Percentiles rank a stretch among this genome's conserved stretches.
phyloP scores from a whole-genome alignment of 805 yeast genomes.

The Starmerella stigmatis region DNA sequence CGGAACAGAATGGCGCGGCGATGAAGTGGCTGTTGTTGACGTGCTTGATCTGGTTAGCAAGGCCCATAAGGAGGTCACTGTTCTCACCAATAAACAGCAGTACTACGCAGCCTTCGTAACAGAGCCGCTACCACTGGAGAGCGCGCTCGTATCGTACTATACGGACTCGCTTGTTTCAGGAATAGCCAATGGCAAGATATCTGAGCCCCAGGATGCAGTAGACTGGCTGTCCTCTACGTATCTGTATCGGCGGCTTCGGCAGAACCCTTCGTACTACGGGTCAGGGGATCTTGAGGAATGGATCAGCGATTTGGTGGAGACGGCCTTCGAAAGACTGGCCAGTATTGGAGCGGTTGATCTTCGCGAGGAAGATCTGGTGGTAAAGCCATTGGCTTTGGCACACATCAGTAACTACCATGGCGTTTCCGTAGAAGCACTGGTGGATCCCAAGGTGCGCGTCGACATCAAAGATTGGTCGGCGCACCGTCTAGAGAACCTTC shows the following conservation, averaged over 20 bases:
- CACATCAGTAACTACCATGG: slow-evolving; percentile 66
- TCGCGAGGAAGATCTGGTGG: slow-evolving; percentile 28
- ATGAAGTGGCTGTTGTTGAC: slow-evolving; percentile 27
- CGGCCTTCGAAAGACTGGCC: slow-evolving; percentile 49
- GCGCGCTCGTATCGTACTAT: slow-evolving; percentile 47
- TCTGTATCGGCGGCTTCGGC: slow-evolving; percentile 67
- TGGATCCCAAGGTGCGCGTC: slow-evolving; percentile 33
- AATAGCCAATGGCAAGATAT: slow-evolving; percentile 54
- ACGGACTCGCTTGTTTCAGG: slow-evolving; percentile 66
- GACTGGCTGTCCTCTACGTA: slow-evolving; percentile 83
- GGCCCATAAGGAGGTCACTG: slow-evolving; percentile 34
- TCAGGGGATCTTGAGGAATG: slow-evolving; percentile 67
- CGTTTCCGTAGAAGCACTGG: slow-evolving; percentile 36
- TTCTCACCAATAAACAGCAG: slow-evolving; percentile 50
- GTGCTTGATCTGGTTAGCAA: slow-evolving; percentile 28
- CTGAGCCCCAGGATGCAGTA: slow-evolving; percentile 68
- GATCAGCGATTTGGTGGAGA: slow-evolving; percentile 75
- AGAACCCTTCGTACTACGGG: slow-evolving; percentile 87
- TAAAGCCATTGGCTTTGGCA: slow-evolving; percentile 58
- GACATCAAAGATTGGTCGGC: neutral
- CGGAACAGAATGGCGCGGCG: neutral
- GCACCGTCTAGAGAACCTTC: neutral
- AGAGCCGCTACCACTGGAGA: slow-evolving; percentile 76
- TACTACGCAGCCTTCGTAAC: slow-evolving; percentile 63
- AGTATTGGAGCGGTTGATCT: slow-evolving; percentile 52